Evolutionary conservation across 192 early-diverging fungal genomes (phyloP), one percentile per base, ranked within the genome.

Genomic region (Umbelopsis sp.): DNA sequence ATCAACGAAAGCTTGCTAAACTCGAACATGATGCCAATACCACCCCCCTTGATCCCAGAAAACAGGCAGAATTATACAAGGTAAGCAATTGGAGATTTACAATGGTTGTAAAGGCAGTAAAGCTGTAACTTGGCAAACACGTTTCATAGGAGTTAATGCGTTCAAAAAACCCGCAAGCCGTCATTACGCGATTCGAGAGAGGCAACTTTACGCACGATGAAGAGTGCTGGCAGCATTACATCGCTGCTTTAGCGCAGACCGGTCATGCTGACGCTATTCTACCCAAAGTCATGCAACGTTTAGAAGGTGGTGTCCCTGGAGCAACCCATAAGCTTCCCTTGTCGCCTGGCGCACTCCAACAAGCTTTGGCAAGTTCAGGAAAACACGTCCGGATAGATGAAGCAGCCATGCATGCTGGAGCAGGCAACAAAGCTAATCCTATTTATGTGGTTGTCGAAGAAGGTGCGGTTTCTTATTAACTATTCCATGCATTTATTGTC

Each of bases 361-460:
- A 78, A 70, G 45, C 71, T 3, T 51, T 81, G 30, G 65, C 74
- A 47, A 69, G 69, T 64, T 51, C 50, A n/a, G 69, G 74, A 3
- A 78, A 68, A 27, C 55, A 66, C 10, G 65, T 49, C n/a, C 78
- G 64, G 37, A 70, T 75, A 47, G 77, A 82, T 18, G 74, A 61
- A 33, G 75, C 73, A 18, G 27, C 77, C 0, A 68, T 71, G 22
- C 75, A 72, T 30, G 66, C 71, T 15, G 72, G 72, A 16, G 70
- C 81, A 21, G 86, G 84, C 46, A 80, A 80, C 70, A 88, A 88
- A 65, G 80, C 75, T 37, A 88, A 86, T 51, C 86, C 86, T 30
- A 84, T 88, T 46, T 86, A 88, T 75, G 86, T 88, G 2, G 84
- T 88, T 5, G 80, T 88, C 64, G 86, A 88, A 72, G 86, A 86